Evolutionary conservation across 2,329 filamentous ascomycete genomes (phyloP), one percentile per base, ranked within the genome.

Genomic region (Aspergillus sp.): DNA sequence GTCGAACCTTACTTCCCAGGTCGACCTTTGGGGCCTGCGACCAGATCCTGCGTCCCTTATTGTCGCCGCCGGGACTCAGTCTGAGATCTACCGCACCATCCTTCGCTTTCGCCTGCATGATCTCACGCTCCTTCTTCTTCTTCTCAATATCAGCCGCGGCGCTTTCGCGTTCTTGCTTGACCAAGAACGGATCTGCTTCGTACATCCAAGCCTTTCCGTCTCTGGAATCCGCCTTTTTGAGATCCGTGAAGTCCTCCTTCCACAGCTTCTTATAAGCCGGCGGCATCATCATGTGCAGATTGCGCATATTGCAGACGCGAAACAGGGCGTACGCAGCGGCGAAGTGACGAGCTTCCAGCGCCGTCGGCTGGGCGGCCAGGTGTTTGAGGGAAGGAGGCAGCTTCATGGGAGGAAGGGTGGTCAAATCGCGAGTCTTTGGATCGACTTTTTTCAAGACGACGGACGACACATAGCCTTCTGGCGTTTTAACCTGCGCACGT

Each of bases 271-370:
- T 82, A 61, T 95, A 93, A 37, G 82, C 83, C 0, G 91, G 91
- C 15, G 91, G 91, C 43, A 98, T 71, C 65, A 88, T 89, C 68
- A 86, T 93, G 54, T 94, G 86, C 49, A 95, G 76, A 55, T 96
- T 96, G 61, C 88, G 86, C 79, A 93, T 93, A 53, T 82, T 95
- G 59, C 84, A 89, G 3, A 96, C 83, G 30, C 91, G 75, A 55
- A 91, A 96, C 6, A 98, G 71, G 2, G 80, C 83, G 61, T 93
- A 96, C 0, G 88, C 85, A 3, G 91, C 91, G 6, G 88, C 86
- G 44, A 93, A 91, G 65, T 98, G 89, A 38, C 82, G 80, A 13
- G 91, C 89, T 66, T 98, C 91, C 7, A 96, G 71, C 1, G 86
- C 78, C 4, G 83, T 91, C 5, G 83, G 73, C 53, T 84, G 80